Evolutionary conservation across 2,329 filamentous ascomycete genomes (phyloP).

Genomic region (Botrytis paeoniae): DNA sequence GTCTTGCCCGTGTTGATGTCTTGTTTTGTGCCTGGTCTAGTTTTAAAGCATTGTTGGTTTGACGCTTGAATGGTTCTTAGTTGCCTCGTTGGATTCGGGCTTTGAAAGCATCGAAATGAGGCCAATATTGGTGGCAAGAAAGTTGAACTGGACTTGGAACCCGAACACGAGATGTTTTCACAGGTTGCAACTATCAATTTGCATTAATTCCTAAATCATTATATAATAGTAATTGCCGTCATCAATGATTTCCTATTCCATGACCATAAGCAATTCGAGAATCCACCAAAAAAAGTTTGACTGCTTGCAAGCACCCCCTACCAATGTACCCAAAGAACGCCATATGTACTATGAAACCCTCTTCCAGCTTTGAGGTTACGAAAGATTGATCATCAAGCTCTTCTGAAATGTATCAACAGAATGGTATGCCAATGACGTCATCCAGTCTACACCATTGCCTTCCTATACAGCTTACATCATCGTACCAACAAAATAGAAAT

Average conservation of each 20-base stretch:
- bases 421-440: not conserved
- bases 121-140: not conserved
- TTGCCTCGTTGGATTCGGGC: not conserved
- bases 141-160: not conserved
- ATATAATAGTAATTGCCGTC: constrained; percentile 17
- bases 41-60: not conserved
- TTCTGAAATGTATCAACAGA: not conserved
- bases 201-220: constrained; percentile 25
- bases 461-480: constrained; percentile 1
- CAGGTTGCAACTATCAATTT: not conserved
- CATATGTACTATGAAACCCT: constrained; percentile 10
- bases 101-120: not conserved
- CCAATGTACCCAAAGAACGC: constrained; percentile 19
- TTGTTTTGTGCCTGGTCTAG: not conserved
- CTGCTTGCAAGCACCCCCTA: constrained; percentile 7
- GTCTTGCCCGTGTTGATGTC: not conserved
- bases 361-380: not conserved
- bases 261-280: constrained; percentile 3
- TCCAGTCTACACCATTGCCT: constrained; percentile 6
- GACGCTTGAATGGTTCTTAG: not conserved
- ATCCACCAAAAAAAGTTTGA: not conserved
- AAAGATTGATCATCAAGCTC: not conserved
- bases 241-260: constrained; percentile 14
- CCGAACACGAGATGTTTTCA: not conserved
- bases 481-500: not conserved